These are phyloP conservation scores for Xanthoceras sorbifolium DNA, from an alignment of 345 rosid genomes.

Conservation along the genomic window DNA sequence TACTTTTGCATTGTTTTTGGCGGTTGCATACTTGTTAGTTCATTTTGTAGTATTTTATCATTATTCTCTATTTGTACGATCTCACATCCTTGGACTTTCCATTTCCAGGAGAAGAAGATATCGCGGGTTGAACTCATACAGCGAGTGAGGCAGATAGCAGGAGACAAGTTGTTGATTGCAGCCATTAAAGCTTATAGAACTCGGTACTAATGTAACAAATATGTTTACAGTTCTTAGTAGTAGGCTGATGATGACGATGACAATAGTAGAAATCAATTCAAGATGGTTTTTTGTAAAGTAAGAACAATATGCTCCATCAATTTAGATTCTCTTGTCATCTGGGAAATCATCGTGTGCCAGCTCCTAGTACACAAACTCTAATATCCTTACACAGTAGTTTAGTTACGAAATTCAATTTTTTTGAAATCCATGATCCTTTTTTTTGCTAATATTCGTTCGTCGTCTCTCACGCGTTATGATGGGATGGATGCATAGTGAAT, in stretches of 20 bases:
- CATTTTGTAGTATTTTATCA: neutral
- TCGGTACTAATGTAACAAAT: slow-evolving; percentile 28
- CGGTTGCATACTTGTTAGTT: neutral
- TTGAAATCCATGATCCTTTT: neutral
- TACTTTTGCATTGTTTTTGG: slow-evolving; percentile 1
- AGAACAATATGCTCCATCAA: neutral
- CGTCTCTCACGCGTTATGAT: neutral
- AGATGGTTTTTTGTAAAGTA: neutral
- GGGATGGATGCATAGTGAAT: neutral
- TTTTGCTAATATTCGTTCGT: neutral
- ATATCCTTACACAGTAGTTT: neutral
- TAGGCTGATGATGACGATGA: neutral
- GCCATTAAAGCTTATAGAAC: slow-evolving; percentile 60
- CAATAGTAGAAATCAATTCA: neutral
- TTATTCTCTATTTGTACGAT: slow-evolving; percentile 3
- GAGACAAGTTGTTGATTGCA: slow-evolving; percentile 68
- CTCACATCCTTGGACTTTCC: neutral
- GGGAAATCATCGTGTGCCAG: neutral
- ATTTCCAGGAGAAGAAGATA: slow-evolving; percentile 64
- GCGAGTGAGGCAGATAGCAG: slow-evolving; percentile 58
- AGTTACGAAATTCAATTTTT: neutral
- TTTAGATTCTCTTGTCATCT: neutral
- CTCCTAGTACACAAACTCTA: neutral
- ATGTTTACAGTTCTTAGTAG: neutral
- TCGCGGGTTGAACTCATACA: slow-evolving; percentile 59